phyloP scores from a whole-genome alignment of 2,329 filamentous ascomycete species.

The Beauveria scarabaeidicola region DNA sequence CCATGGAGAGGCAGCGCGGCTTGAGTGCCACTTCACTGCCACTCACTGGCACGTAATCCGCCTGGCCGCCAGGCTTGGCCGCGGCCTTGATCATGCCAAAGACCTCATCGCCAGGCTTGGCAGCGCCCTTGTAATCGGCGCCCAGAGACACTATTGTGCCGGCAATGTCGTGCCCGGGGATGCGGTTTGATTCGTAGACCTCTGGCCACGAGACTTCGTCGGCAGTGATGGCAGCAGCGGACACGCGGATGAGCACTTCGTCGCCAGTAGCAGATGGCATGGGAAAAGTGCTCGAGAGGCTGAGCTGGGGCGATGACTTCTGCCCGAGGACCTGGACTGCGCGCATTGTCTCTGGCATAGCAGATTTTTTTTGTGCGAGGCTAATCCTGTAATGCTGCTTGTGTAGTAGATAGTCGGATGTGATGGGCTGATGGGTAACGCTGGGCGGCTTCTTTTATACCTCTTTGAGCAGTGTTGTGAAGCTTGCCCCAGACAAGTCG shows the following conservation, averaged over 20 bases:
- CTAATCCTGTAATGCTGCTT: not conserved
- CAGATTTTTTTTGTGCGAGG: not conserved
- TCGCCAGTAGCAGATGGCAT: slow-evolving; percentile 8
- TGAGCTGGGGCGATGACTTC: slow-evolving; percentile 15
- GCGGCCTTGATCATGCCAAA: slow-evolving; percentile 21
- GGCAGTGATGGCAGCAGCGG: slow-evolving; percentile 26
- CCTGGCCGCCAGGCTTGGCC: slow-evolving; percentile 18
- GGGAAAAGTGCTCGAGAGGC: slow-evolving; percentile 12
- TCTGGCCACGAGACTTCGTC: slow-evolving; percentile 28
- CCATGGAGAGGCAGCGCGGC: slow-evolving; percentile 16
- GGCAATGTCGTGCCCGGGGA: slow-evolving; percentile 29
- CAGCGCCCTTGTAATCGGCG: slow-evolving; percentile 16
- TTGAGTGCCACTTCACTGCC: slow-evolving; percentile 16
- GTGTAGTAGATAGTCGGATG: not conserved
- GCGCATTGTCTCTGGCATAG: slow-evolving; percentile 20
- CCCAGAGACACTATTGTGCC: slow-evolving; percentile 22
- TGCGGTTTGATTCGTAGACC: slow-evolving; percentile 20
- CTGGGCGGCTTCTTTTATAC: not conserved
- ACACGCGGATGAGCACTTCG: slow-evolving; percentile 23
- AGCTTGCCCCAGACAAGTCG: not conserved
- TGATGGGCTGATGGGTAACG: not conserved
- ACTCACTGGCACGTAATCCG: slow-evolving; percentile 20
- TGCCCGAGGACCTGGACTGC: slow-evolving; percentile 24
- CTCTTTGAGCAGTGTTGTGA: not conserved
- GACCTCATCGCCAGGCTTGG: slow-evolving; percentile 17